Conservation (phyloP, 1,139 yeast species). For the Geotrichum macrosporum region DNA sequence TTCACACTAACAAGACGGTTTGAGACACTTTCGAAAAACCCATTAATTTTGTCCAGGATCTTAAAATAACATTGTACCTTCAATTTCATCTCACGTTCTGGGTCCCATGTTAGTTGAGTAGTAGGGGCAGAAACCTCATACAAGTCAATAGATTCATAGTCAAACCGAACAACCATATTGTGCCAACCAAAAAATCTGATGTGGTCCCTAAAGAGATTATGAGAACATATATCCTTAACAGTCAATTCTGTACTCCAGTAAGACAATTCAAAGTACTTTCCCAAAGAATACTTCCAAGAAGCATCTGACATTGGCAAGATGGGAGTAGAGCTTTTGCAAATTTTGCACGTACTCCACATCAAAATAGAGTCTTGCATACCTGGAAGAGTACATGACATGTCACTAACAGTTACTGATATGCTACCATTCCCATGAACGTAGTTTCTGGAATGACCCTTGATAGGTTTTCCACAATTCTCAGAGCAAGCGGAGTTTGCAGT, state of each 20-base stretch:
- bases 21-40: slow-evolving; percentile 70
- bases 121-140: slow-evolving; percentile 78
- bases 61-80: slow-evolving; percentile 60
- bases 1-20: slow-evolving; percentile 72
- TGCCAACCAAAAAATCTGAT: slow-evolving; percentile 80
- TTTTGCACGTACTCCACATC: slow-evolving; percentile 90
- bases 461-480: slow-evolving; percentile 72
- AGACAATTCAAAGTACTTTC: slow-evolving; percentile 80
- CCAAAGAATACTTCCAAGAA: slow-evolving; percentile 87
- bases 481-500: slow-evolving; percentile 61
- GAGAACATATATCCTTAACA: slow-evolving; percentile 59
- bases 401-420: slow-evolving; percentile 71
- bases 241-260: slow-evolving; percentile 62
- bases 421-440: slow-evolving; percentile 89
- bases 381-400: slow-evolving; percentile 51
- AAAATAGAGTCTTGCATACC: slow-evolving; percentile 64
- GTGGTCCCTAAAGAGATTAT: slow-evolving; percentile 76
- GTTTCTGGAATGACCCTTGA: slow-evolving; percentile 73
- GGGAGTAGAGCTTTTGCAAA: slow-evolving; percentile 72
- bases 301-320: slow-evolving; percentile 81
- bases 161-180: slow-evolving; percentile 74
- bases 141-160: slow-evolving; percentile 67
- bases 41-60: slow-evolving; percentile 51
- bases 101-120: slow-evolving; percentile 65
- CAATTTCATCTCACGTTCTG: slow-evolving; percentile 62